Evolutionary conservation across 2,329 filamentous ascomycete genomes (phyloP), one percentile per base, ranked within the genome.

Genomic region (Pseudogymnoascus sp.): DNA sequence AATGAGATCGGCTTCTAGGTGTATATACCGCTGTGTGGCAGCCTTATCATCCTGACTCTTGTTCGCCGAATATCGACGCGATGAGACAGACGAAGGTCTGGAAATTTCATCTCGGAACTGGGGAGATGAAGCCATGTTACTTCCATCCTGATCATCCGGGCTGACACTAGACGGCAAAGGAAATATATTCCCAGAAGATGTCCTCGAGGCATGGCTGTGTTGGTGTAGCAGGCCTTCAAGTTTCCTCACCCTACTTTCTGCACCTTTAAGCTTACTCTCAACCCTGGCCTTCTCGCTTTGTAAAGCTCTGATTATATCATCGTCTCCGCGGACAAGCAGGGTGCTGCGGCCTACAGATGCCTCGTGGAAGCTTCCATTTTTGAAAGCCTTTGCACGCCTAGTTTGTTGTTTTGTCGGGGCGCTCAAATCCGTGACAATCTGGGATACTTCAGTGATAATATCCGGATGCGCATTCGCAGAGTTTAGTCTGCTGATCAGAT

Each of bases 351-450:
- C 91, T 65, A 97, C 82, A 2, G 85, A 85, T n/a, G 88, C 88
- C 72, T 97, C 94, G 69, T 97, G 92, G 38, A 97, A 84, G 71
- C 94, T 97, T 13, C 94, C 94, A 71, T 95, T 94, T 72, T 97
- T 97, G 79, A 99, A 97, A 4, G 91, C 92, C 73, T 93, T 96
- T 5, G 94, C 84, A 63, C 91, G 85, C 74, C 91, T 92, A 64
- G 87, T 84, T 71, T 96, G 92, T 72, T 94, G 91, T 68, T 89
- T 91, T 0, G 91, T 94, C 2, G 93, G 92, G 62, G 83, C 85
- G 71, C 87, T 87, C 12, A 97, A 80, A 61, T 96, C 92, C 64
- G 87, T 86, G 64, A 95, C 82, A 15, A 92, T 83, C 70, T 91
- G 90, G 3, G 81, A 78, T 35, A 97, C 80, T 60, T 96, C 90